Evolutionary conservation across 371 early-diverging fungal species (phyloP).

Genomic region (Saksenaea oblongispora): DNA sequence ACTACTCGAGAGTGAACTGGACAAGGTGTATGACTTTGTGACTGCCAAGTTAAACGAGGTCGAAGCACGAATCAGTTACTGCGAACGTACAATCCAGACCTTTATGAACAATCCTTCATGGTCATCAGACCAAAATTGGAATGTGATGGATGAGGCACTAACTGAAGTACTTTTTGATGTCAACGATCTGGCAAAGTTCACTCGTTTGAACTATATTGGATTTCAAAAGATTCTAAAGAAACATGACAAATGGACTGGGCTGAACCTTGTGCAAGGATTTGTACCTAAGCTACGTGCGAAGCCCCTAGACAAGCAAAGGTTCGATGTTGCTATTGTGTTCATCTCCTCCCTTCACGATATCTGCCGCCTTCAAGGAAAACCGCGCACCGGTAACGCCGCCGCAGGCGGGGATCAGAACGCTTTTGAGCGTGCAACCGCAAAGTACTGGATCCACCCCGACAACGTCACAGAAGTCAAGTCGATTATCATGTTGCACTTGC

Average conservation of each 20-base stretch:
- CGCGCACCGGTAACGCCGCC: conserved; percentile 43
- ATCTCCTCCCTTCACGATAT: conserved; percentile 89
- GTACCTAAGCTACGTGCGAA: conserved; percentile 77
- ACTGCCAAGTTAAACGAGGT: conserved; percentile 89
- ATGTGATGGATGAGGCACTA: conserved; percentile 75
- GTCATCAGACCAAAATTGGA: conserved; percentile 59
- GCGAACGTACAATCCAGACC: conserved; percentile 57
- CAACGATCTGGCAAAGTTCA: conserved; percentile 89
- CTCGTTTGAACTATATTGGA: conserved; percentile 92
- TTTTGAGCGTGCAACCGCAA: conserved; percentile 91
- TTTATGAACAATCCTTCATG: conserved; percentile 31
- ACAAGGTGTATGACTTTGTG: conserved; percentile 82
- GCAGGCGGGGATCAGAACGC: conserved; percentile 70
- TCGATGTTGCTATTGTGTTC: conserved; percentile 87
- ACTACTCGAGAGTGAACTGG: conserved; percentile 84
- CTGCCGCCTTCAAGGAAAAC: conserved; percentile 78
- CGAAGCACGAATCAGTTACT: conserved; percentile 78
- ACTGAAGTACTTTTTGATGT: conserved; percentile 84
- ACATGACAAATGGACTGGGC: conserved; percentile 81
- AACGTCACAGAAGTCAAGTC: conserved; percentile 93
- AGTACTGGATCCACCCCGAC: conserved; percentile 98
- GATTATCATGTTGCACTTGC: conserved; percentile 88
- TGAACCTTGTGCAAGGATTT: conserved; percentile 56
- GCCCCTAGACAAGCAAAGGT: conserved; percentile 87
- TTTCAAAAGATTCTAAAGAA: conserved; percentile 96